Percentiles rank a stretch among this genome's conserved stretches.
Conservation (phyloP, 805 yeast genomes). For the Gaillardinia entomophila region DNA sequence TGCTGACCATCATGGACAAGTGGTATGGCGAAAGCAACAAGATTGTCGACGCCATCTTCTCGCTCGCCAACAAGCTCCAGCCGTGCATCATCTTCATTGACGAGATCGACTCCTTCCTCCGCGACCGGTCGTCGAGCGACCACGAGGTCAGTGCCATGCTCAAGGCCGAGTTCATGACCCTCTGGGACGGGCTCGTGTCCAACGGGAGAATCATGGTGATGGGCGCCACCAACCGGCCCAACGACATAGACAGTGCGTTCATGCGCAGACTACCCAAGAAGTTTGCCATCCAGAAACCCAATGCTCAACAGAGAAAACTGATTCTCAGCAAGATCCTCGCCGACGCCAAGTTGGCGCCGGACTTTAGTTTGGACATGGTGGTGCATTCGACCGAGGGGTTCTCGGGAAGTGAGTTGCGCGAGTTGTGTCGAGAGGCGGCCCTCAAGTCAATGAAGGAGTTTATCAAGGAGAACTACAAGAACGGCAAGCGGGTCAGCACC, state of each 20-base stretch:
- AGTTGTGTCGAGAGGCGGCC: slow-evolving; percentile 90
- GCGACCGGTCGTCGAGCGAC: slow-evolving; percentile 78
- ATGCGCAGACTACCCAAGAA: slow-evolving; percentile 89
- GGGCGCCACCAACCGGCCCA: slow-evolving; percentile 92
- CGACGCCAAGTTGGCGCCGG: slow-evolving; percentile 55
- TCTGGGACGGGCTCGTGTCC: slow-evolving; percentile 88
- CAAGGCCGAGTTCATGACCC: slow-evolving; percentile 95
- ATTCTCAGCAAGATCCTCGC: slow-evolving; percentile 66
- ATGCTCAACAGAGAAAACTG: slow-evolving; percentile 56
- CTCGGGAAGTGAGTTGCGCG: slow-evolving; percentile 90
- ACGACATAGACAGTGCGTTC: slow-evolving; percentile 89
- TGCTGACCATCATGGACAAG: slow-evolving; percentile 93
- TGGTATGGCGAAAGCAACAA: slow-evolving; percentile 98
- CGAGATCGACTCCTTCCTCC: slow-evolving; percentile 89
- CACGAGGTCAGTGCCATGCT: slow-evolving; percentile 94
- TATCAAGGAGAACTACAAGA: slow-evolving; percentile 53
- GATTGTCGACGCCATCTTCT: slow-evolving; percentile 86
- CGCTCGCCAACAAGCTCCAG: slow-evolving; percentile 81
- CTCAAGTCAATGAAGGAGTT: slow-evolving; percentile 83
- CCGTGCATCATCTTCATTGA: slow-evolving; percentile 95
- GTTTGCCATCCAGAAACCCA: slow-evolving; percentile 74
- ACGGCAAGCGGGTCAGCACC: slow-evolving; percentile 12
- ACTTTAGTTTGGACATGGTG: slow-evolving; percentile 56
- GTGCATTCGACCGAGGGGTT: slow-evolving; percentile 59
- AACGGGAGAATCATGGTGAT: slow-evolving; percentile 79